Conservation (phyloP, 2,329 filamentous ascomycete genomes). For the Aphanoascus verrucosus region DNA sequence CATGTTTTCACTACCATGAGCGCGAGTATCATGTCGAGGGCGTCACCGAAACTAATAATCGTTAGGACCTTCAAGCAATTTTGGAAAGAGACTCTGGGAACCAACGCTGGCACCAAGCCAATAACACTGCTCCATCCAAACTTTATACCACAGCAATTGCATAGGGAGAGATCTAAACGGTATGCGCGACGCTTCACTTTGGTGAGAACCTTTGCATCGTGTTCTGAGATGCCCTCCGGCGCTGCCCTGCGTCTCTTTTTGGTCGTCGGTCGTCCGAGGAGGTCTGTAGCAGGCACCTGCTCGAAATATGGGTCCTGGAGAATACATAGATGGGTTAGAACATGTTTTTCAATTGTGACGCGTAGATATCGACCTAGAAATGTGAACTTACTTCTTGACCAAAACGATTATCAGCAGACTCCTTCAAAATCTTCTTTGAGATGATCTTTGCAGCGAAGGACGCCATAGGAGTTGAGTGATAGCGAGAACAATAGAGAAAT, state of each 20-base stretch:
- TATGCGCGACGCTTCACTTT: conserved; percentile 80
- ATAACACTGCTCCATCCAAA: conserved; percentile 88
- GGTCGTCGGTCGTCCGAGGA: conserved; percentile 54
- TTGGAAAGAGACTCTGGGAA: background rate
- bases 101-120: conserved; percentile 70
- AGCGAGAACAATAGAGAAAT: background rate
- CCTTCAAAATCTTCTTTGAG: conserved; percentile 28
- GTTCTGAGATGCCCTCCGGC: conserved; percentile 67
- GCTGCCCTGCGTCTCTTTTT: conserved; percentile 80
- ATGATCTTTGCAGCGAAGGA: conserved; percentile 20
- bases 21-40: conserved; percentile 61
- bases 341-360: background rate
- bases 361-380: background rate
- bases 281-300: conserved; percentile 60
- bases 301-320: conserved; percentile 82
- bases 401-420: conserved; percentile 33
- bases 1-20: conserved; percentile 65
- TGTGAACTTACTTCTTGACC: conserved; percentile 30
- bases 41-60: conserved; percentile 57
- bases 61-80: background rate
- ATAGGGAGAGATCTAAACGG: conserved; percentile 71
- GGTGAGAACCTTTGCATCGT: conserved; percentile 73
- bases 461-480: conserved; percentile 14
- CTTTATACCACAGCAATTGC: conserved; percentile 66
- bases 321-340: conserved; percentile 13